Evolutionary conservation across 164 flowering plant species (phyloP).

Genomic region (Protea cynaroides): DNA sequence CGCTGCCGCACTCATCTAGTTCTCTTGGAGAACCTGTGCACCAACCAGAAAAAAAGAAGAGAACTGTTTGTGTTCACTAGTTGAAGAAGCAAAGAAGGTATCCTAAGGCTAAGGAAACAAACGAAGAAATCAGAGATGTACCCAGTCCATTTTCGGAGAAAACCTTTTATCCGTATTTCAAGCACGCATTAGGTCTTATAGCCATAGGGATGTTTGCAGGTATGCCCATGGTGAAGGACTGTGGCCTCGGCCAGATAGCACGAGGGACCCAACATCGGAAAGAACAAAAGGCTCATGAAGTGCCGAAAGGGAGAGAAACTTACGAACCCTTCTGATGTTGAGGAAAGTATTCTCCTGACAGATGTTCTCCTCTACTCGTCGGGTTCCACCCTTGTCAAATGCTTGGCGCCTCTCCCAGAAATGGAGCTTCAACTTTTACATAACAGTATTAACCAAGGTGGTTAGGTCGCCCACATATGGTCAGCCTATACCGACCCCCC

Average conservation of each 20-base stretch:
- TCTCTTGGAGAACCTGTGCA: too few relatives aligned
- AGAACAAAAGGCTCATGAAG: constrained; percentile 58
- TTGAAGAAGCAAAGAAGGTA: constrained; percentile 20
- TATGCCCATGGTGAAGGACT: constrained; percentile 95
- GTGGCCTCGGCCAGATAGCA: constrained; percentile 57
- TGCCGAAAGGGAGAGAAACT: constrained; percentile 21
- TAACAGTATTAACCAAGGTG: too few relatives aligned
- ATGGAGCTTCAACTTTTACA: too few relatives aligned
- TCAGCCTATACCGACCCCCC: too few relatives aligned
- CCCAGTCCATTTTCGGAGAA: constrained; percentile 67
- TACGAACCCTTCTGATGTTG: constrained; percentile 24
- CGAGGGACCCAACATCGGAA: constrained; percentile 98
- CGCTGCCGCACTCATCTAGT: too few relatives aligned
- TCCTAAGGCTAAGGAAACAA: constrained; percentile 13
- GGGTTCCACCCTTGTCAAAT: constrained; percentile 41
- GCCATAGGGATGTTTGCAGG: constrained; percentile 72
- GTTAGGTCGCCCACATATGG: too few relatives aligned
- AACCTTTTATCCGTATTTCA: constrained; percentile 78
- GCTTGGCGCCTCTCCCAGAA: constrained; percentile 65
- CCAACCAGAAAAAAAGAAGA: too few relatives aligned
- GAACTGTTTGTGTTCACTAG: background rate
- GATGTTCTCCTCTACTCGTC: constrained; percentile 14
- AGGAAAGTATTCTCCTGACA: constrained; percentile 33
- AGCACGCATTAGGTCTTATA: constrained; percentile 49
- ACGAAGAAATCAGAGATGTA: constrained; percentile 7